Conservation (phyloP, 495 filamentous ascomycete genomes). For the Lasiosphaeria ovina region DNA sequence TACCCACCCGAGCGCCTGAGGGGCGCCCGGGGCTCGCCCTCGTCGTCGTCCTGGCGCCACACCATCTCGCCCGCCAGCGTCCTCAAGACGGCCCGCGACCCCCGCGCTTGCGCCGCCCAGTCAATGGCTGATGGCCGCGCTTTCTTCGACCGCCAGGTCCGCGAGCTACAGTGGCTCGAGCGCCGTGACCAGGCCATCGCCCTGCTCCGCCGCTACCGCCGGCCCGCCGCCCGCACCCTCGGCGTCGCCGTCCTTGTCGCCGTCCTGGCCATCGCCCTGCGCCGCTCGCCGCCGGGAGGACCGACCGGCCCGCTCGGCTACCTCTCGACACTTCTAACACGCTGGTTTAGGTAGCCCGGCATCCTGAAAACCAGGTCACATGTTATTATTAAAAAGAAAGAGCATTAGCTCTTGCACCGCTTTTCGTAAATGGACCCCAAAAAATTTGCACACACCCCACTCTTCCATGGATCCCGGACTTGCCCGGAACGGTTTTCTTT, state of each 20-base stretch:
- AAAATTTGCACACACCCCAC: too few species aligned
- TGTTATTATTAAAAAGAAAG: too few species aligned
- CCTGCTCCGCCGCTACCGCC: slow-evolving; percentile 58
- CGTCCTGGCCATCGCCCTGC: slow-evolving; percentile 46
- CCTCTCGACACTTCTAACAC: not conserved
- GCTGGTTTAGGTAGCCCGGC: too few species aligned
- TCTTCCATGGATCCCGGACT: too few species aligned
- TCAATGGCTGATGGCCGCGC: slow-evolving; percentile 55
- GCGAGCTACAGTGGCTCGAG: slow-evolving; percentile 64
- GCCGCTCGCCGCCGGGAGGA: slow-evolving; percentile 24
- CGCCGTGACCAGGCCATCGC: slow-evolving; percentile 50
- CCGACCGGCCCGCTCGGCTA: slow-evolving; percentile 26
- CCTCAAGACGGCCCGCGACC: slow-evolving; percentile 71
- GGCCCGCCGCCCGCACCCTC: slow-evolving; percentile 50
- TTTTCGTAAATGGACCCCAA: too few species aligned
- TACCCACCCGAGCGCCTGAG: slow-evolving; percentile 72
- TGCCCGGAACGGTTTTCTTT: too few species aligned
- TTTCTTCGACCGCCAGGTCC: slow-evolving; percentile 67
- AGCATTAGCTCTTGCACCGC: too few species aligned
- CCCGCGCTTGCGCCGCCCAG: slow-evolving; percentile 23
- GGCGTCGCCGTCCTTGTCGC: slow-evolving; percentile 65
- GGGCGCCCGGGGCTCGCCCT: not conserved
- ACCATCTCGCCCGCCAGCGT: slow-evolving; percentile 70
- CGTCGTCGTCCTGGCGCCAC: slow-evolving; percentile 55
- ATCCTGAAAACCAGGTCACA: too few species aligned